A percentile compares a stretch with the other conserved stretches of the same genome.
Evolutionary conservation across 768 basidiomycete species (phyloP).

Genomic region (Suillus decipiens): DNA sequence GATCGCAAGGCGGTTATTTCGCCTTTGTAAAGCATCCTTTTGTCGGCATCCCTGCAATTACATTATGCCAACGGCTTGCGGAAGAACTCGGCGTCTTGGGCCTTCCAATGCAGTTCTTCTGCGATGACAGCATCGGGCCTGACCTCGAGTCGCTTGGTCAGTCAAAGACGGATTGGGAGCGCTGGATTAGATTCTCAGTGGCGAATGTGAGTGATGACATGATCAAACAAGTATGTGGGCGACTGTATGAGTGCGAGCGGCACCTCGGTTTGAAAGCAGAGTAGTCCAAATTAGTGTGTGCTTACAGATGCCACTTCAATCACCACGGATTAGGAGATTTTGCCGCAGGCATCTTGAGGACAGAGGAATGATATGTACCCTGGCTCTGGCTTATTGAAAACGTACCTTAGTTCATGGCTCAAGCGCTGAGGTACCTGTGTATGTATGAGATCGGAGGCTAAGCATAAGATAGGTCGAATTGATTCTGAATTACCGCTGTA

Average conservation of each 20-base stretch:
- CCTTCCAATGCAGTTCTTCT: slow-evolving; percentile 70
- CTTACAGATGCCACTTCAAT: neutral
- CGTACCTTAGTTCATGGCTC: neutral
- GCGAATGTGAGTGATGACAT: slow-evolving; percentile 75
- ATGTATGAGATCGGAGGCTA: slow-evolving; percentile 3
- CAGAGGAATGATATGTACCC: neutral
- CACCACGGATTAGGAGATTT: neutral
- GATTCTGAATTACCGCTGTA: neutral
- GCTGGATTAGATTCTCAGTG: slow-evolving; percentile 79
- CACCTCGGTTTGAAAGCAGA: slow-evolving; percentile 38
- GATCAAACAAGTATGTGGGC: slow-evolving; percentile 51
- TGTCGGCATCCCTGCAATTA: slow-evolving; percentile 41
- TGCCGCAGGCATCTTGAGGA: neutral
- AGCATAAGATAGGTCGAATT: neutral
- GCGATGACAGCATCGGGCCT: slow-evolving; percentile 15
- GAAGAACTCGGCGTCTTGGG: slow-evolving; percentile 62
- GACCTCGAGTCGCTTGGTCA: slow-evolving; percentile 25
- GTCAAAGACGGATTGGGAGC: slow-evolving; percentile 43
- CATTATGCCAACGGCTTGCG: slow-evolving; percentile 62
- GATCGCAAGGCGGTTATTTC: slow-evolving; percentile 72
- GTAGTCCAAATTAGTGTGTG: neutral
- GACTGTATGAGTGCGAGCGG: slow-evolving; percentile 43
- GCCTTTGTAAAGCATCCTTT: slow-evolving; percentile 78
- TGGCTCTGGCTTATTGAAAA: neutral
- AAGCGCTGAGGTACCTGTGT: neutral